Base-by-base conservation (phyloP, 208 protist species). In the Trichomonas gallinae region DNA sequence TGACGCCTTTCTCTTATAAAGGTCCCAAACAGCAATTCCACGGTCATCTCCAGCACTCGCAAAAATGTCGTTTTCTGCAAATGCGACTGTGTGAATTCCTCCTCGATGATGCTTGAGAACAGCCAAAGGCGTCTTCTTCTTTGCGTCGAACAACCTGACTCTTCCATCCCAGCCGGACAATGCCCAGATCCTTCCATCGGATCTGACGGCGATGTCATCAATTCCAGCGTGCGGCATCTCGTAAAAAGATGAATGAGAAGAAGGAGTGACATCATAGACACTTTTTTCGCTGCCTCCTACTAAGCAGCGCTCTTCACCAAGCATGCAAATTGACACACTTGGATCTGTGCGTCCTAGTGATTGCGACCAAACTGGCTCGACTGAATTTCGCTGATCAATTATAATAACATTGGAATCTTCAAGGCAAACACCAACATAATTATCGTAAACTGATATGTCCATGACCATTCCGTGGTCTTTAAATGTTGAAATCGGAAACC, bases 71-170 rank as follows among this genome's bases (percentile, higher is more conserved):
- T 89, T 48, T 49, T 96, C 26, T 3, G 96, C 96, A 51, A 96
- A 96, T 21, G 63, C 96, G 36, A 96, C 96, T 17, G 96, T 44
- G 31, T 96, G 81, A 38, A 96, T 88, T 36, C 96, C 81, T 51
- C 81, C 96, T n/a, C 81, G 10, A 40, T 96, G 96, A 49, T 89
- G 96, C 31, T 96, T 85, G 15, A 96, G 31, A n/a, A 96, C 72
- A 21, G 96, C 96, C 3, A 96, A 51, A 17, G 96, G 48, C 1
- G 17, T 96, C 44, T 46, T 42, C 36, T 88, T 96, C 48, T 85
- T 96, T n/a, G 81, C 72, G 81, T 88, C 81, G 31, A 96, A 96
- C 21, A 96, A 42, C 34, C 96, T 46, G 36, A 96, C 63, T 48
- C 96, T 46, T 34, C 81, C 81, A 88, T 96, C 96, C 96, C 96